Evolutionary conservation across 1,139 yeast species (phyloP), one percentile per base, ranked within the genome.

Genomic region (Kodamaea fungicola): DNA sequence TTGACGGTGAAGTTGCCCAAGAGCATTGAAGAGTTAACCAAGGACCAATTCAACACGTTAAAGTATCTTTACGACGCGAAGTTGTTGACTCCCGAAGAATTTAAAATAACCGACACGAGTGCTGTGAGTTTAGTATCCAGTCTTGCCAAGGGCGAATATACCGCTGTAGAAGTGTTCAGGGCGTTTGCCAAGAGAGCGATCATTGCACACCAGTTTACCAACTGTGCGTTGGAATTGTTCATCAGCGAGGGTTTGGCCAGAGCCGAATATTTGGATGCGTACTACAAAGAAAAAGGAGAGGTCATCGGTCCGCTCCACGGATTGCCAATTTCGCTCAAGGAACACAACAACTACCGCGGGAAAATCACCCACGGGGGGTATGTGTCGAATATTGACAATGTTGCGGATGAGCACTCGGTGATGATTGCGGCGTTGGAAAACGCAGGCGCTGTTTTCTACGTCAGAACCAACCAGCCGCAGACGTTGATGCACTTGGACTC

Each of bases 261-360:
- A 42, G 86, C 86, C 6, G 55, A 72, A 49, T 66, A 60, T 41
- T 62, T 80, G 45, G 87, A 81, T 50, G 71, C 65, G 5, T 70
- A 77, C 49, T 66, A 64, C 38, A 64, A 62, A 34, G 61, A 68
- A 37, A 59, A 69, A 36, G 89, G 90, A 12, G 75, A 78, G 50
- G 62, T 81, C 0, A 59, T 79, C 38, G 94, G 95, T 31, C 88
- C 89, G 6, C 66, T 84, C 42, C 94, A 84, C 50, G 94, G 94
- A 12, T 63, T 84, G 29, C 94, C 94, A n/a, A 61, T 84, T 28
- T 83, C 92, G 1, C 62, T 85, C 42, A 84, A 84, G 52, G 94
- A 84, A 56, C 90, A 83, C 49, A 74, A 80, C 62, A 71, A 74
- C 43, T 78, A 67, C 52, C 69, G 64, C 38, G 82, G 78, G 16